A percentile compares a stretch with the other conserved stretches of the same genome.
Evolutionary conservation across 2,329 filamentous ascomycete genomes (phyloP).

Genomic region (Thielaviopsis euricoi): DNA sequence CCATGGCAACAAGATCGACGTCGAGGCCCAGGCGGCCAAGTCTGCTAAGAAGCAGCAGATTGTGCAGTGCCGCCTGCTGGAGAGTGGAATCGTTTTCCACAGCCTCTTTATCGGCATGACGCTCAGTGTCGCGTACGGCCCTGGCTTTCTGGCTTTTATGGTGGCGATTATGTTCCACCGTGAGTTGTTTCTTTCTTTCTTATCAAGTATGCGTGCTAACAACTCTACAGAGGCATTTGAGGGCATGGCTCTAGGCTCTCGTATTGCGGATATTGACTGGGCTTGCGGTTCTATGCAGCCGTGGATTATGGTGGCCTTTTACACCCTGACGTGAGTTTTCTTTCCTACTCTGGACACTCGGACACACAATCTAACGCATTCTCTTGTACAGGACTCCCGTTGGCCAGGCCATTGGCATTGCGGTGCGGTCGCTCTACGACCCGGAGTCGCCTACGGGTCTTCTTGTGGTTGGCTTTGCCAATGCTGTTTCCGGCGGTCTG

Average conservation of each 20-base stretch:
- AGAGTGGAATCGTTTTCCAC: constrained; percentile 56
- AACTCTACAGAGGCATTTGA: constrained; percentile 25
- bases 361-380: not conserved
- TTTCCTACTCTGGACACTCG: not conserved
- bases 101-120: constrained; percentile 76
- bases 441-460: constrained; percentile 49
- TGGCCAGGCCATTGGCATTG: constrained; percentile 57
- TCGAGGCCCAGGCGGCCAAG: not conserved
- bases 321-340: constrained; percentile 32
- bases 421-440: constrained; percentile 53
- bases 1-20: not conserved
- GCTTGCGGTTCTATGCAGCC: constrained; percentile 27
- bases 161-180: constrained; percentile 65
- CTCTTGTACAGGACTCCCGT: constrained; percentile 39
- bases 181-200: constrained; percentile 13
- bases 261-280: constrained; percentile 41
- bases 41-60: constrained; percentile 32
- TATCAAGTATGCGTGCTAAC: constrained; percentile 2
- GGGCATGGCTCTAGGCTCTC: constrained; percentile 46
- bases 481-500: constrained; percentile 56
- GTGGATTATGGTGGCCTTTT: constrained; percentile 40
- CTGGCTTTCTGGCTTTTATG: constrained; percentile 61
- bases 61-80: constrained; percentile 60
- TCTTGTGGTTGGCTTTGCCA: constrained; percentile 57
- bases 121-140: constrained; percentile 59